phyloP scores from a whole-genome alignment of 345 rosid genomes.

The Linum lewisii region DNA sequence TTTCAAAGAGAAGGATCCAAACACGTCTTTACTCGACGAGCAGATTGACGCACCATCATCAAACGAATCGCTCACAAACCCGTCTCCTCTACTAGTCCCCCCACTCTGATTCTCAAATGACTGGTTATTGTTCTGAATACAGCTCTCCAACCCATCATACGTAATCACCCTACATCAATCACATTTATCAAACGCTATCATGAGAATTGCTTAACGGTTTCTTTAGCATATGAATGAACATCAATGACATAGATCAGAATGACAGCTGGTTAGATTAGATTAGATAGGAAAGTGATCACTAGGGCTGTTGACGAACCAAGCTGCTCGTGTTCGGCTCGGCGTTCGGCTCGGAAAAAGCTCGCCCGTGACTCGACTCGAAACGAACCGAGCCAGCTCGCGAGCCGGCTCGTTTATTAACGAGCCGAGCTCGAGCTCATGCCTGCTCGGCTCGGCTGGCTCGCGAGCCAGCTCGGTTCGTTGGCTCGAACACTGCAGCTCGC shows the following conservation, averaged over 20 bases:
- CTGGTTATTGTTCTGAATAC: slow-evolving; percentile 60
- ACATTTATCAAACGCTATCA: too few species aligned
- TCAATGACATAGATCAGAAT: not conserved
- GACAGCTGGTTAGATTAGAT: not conserved
- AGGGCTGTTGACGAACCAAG: too few species aligned
- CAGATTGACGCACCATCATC: slow-evolving; percentile 80
- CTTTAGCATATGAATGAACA: slow-evolving; percentile 12
- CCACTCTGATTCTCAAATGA: slow-evolving; percentile 75
- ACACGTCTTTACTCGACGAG: slow-evolving; percentile 91
- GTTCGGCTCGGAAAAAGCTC: too few species aligned
- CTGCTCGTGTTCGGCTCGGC: too few species aligned
- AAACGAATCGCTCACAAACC: slow-evolving; percentile 60
- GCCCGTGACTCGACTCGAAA: too few species aligned
- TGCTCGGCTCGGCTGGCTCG: too few species aligned
- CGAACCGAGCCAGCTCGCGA: too few species aligned
- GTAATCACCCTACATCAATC: slow-evolving; percentile 73
- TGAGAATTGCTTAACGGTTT: too few species aligned
- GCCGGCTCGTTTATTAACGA: too few species aligned
- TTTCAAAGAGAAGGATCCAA: slow-evolving; percentile 76
- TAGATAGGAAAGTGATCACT: not conserved
- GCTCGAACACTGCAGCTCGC: too few species aligned
- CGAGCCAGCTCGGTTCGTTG: too few species aligned
- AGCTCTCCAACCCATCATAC: slow-evolving; percentile 76
- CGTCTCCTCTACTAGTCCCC: slow-evolving; percentile 76
- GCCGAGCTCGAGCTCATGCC: too few species aligned